Percentiles rank a stretch among this genome's conserved stretches.
These are phyloP conservation scores for Verticillium nonalfalfae DNA, from an alignment of 2,329 filamentous ascomycete genomes.

Conservation along the genomic window DNA sequence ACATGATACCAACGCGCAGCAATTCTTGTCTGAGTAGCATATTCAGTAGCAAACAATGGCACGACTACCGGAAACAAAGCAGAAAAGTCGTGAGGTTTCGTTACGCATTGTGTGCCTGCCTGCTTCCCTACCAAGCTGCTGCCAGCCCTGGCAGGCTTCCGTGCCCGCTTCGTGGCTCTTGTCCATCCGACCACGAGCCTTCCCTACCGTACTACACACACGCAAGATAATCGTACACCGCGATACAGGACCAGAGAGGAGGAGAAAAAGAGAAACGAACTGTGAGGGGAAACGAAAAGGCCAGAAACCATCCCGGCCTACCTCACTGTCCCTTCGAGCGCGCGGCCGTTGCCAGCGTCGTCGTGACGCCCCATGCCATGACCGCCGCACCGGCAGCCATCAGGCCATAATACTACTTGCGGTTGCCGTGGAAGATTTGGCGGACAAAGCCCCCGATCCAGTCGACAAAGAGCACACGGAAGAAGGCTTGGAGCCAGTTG, in stretches of 20 bases:
- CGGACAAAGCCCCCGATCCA: slow-evolving; percentile 27
- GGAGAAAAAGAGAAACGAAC: background rate
- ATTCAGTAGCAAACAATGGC: background rate
- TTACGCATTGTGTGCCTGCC: background rate
- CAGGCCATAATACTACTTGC: background rate
- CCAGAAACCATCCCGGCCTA: too few species aligned
- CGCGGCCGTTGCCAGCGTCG: too few species aligned
- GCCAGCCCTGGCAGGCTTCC: too few species aligned
- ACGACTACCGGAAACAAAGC: background rate
- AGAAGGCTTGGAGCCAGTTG: slow-evolving; percentile 25
- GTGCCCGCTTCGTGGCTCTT: background rate
- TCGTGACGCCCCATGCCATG: slow-evolving; percentile 1
- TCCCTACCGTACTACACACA: background rate
- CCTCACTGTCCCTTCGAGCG: too few species aligned
- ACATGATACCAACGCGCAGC: background rate
- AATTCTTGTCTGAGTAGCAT: background rate
- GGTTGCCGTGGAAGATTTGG: slow-evolving; percentile 3
- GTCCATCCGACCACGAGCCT: background rate
- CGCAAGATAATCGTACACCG: background rate
- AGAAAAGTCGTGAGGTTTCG: background rate
- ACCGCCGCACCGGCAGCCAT: slow-evolving; percentile 10
- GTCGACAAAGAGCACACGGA: slow-evolving; percentile 28
- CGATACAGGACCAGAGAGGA: background rate
- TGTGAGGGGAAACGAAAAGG: too few species aligned
- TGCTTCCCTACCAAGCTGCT: background rate